phyloP scores from a whole-genome alignment of 352 stramenopile genomes.

The Vaucheria bursata region DNA sequence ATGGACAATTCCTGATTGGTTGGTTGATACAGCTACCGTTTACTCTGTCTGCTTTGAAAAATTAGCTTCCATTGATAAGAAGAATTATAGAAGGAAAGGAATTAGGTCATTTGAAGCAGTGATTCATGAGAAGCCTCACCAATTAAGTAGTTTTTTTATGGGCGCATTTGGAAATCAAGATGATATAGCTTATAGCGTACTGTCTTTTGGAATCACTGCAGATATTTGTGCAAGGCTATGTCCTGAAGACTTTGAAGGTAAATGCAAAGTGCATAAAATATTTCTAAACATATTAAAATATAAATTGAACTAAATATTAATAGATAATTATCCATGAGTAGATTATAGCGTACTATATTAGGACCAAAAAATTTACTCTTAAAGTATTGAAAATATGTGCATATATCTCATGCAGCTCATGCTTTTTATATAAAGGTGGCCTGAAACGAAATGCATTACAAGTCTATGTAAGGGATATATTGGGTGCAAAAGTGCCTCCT shows the following conservation, averaged over 20 bases:
- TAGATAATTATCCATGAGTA: background rate
- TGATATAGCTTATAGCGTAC: background rate
- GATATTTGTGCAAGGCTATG: conserved; percentile 2
- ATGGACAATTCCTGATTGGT: background rate
- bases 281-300: background rate
- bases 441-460: conserved; percentile 8
- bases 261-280: background rate
- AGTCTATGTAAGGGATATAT: conserved; percentile 27
- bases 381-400: background rate
- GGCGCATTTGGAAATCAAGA: conserved; percentile 1
- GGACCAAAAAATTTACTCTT: background rate
- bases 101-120: background rate
- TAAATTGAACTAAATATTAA: background rate
- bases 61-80: background rate
- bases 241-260: background rate
- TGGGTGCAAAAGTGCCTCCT: conserved; percentile 19
- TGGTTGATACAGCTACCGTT: background rate
- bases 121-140: background rate
- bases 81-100: background rate
- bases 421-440: background rate
- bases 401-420: background rate
- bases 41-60: background rate
- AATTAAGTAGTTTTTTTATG: background rate
- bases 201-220: background rate
- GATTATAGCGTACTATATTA: background rate